These are phyloP conservation scores for Aspergillus fumigatiaffinis DNA, from an alignment of 2,329 filamentous ascomycete genomes.

Conservation along the genomic window DNA sequence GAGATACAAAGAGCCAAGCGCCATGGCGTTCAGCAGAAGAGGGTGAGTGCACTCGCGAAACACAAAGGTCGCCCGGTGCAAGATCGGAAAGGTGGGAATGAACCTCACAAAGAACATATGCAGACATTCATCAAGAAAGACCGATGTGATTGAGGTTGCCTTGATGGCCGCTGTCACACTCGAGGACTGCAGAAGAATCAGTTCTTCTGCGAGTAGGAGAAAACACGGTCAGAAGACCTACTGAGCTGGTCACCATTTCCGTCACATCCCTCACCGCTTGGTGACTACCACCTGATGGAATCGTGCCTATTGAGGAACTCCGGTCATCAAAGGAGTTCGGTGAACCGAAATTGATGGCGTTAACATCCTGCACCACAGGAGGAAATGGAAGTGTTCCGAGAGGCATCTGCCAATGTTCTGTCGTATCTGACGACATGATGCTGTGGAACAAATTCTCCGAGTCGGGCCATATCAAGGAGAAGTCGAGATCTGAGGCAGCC, in stretches of 20 bases:
- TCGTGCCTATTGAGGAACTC: conserved; percentile 33
- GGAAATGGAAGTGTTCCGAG: conserved; percentile 40
- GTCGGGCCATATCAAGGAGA: conserved; percentile 44
- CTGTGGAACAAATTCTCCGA: conserved; percentile 44
- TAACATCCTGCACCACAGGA: conserved; percentile 26
- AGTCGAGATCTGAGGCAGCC: conserved; percentile 33
- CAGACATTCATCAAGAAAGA: conserved; percentile 45
- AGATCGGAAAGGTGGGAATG: conserved; percentile 45
- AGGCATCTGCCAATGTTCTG: conserved; percentile 43
- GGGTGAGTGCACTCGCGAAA: conserved; percentile 44
- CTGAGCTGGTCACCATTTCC: conserved; percentile 42
- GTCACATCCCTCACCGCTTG: conserved; percentile 45
- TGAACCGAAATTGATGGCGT: conserved; percentile 30
- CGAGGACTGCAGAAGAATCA: conserved; percentile 31
- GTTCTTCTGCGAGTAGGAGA: neutral
- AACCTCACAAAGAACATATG: conserved; percentile 48
- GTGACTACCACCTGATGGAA: conserved; percentile 41
- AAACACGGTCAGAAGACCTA: conserved; percentile 17
- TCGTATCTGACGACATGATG: conserved; percentile 39
- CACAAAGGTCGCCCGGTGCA: conserved; percentile 44
- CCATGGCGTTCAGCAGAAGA: conserved; percentile 44
- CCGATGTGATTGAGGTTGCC: conserved; percentile 42
- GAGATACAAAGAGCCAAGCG: conserved; percentile 44
- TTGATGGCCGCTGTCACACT: conserved; percentile 44
- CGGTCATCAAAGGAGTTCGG: conserved; percentile 37